Evolutionary conservation across 108 stramenopile genomes (phyloP).

Genomic region (Nannochloropsis oceanica): DNA sequence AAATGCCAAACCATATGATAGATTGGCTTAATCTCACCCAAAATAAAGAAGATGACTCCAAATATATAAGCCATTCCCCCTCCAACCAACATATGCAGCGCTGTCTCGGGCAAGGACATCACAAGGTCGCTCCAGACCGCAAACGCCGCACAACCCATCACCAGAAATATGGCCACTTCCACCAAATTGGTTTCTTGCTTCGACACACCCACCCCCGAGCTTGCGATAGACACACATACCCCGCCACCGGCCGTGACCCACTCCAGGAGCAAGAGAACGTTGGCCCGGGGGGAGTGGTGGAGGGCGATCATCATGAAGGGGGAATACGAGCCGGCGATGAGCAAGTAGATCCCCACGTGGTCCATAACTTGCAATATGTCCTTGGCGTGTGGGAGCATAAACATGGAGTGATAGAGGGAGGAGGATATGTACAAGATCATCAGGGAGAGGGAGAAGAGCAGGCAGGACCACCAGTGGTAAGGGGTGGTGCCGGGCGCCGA

Average conservation of each 20-base stretch:
- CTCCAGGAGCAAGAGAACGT: conserved; percentile 51
- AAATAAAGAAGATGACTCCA: conserved; percentile 40
- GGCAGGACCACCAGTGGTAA: conserved; percentile 18
- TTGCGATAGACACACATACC: conserved; percentile 10
- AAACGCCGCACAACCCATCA: conserved; percentile 37
- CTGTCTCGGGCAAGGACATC: not conserved
- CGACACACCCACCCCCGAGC: not conserved
- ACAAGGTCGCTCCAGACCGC: conserved; percentile 22
- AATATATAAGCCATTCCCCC: conserved; percentile 38
- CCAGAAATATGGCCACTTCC: conserved; percentile 30
- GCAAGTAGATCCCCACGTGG: conserved; percentile 81
- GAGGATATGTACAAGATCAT: conserved; percentile 63
- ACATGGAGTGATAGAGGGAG: conserved; percentile 68
- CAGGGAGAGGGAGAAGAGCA: conserved; percentile 55
- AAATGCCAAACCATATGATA: conserved; percentile 44
- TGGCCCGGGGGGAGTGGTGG: conserved; percentile 46
- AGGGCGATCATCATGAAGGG: conserved; percentile 69
- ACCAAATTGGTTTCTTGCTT: not conserved
- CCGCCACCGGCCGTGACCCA: conserved; percentile 55
- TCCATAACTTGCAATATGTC: conserved; percentile 45
- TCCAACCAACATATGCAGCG: conserved; percentile 2
- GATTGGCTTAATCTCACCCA: conserved; percentile 33
- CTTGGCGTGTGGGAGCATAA: conserved; percentile 42
- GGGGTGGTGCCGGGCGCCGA: conserved; percentile 7
- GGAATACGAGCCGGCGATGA: conserved; percentile 90